A percentile compares a stretch with the other conserved stretches of the same genome.
Conservation (phyloP, 352 stramenopile genomes). For the Phytophthora sojae region DNA sequence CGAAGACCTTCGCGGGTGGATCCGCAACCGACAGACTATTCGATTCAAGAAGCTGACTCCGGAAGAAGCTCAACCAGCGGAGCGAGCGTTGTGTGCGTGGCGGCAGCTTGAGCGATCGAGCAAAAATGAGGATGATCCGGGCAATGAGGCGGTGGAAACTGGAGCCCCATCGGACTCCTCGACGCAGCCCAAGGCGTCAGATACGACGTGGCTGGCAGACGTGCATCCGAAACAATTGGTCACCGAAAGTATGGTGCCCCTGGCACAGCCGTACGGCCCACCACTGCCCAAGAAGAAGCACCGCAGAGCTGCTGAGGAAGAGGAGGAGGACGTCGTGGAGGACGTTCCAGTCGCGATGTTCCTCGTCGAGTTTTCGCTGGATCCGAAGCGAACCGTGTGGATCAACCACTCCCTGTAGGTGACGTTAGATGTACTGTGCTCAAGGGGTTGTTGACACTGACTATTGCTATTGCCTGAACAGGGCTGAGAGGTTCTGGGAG, state of each 20-base stretch:
- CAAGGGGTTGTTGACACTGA: conserved; percentile 2
- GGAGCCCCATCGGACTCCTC: not conserved
- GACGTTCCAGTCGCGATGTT: conserved; percentile 67
- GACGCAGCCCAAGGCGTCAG: not conserved
- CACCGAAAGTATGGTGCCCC: conserved; percentile 34
- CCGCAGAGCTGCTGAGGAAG: conserved; percentile 13
- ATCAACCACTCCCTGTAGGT: conserved; percentile 75
- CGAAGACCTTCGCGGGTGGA: conserved; percentile 62
- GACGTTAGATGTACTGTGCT: not conserved
- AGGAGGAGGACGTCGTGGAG: conserved; percentile 30
- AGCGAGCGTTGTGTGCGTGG: conserved; percentile 43
- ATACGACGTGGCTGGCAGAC: conserved; percentile 36
- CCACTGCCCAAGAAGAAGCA: conserved; percentile 24
- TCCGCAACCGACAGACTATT: conserved; percentile 59
- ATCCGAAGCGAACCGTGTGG: conserved; percentile 67
- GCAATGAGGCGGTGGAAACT: not conserved
- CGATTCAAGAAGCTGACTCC: conserved; percentile 34
- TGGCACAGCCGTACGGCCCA: conserved; percentile 27
- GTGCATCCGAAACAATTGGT: conserved; percentile 43
- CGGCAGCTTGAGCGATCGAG: conserved; percentile 39
- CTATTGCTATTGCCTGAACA: conserved; percentile 18
- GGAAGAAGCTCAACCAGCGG: conserved; percentile 25
- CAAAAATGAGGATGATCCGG: conserved; percentile 4
- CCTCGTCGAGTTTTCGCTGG: conserved; percentile 75
- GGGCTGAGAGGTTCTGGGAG: conserved; percentile 57